Evolutionary conservation across 1,139 yeast species (phyloP), one percentile per base, ranked within the genome.

Genomic region (Protomyces gravidus): DNA sequence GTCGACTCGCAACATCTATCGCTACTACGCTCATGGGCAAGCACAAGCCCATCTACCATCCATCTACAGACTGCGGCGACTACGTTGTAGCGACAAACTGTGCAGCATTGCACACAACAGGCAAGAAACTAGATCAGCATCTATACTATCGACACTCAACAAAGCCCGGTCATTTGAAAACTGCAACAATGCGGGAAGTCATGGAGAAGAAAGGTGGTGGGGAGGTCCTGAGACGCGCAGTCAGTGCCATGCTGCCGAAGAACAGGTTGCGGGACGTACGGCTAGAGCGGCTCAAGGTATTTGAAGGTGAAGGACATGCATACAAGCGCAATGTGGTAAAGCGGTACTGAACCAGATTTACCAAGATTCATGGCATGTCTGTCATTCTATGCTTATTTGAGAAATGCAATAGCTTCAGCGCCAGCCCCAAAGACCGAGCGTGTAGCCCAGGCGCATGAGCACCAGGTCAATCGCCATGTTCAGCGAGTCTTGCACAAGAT

Each of bases 21-120:
- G 97, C 98, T 36, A 76, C 83, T 39, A 84, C 95, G 0, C 78
- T 94, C 57, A 89, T 88, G 76, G 98, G 99, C 17, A 94, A 94
- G 72, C 97, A 92, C 75, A 92, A 92, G 76, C 99, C 98, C 5
- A 82, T 89, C 0, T 86, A 75, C 67, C 87, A 90, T 65, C 80
- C 79, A 9, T 74, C 82, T 68, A 78, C 84, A 70, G 99, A 92
- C 74, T 84, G 85, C 66, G 99, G 99, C 11, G 99, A 92, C 73
- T 92, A 90, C 69, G 97, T 92, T 17, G 97, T 92, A 17, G 97
- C 92, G 1, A 87, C 97, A 11, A 92, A 92, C 75, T 89, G 97
- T 69, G 81, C 88, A 63, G 82, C 83, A 66, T 72, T 94, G 67
- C 84, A 83, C 68, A 79, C 86, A 17, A 84, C 96, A 0, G 97